Evolutionary conservation across 106 monocot species (phyloP).

Genomic region (Agapanthus africanus): DNA sequence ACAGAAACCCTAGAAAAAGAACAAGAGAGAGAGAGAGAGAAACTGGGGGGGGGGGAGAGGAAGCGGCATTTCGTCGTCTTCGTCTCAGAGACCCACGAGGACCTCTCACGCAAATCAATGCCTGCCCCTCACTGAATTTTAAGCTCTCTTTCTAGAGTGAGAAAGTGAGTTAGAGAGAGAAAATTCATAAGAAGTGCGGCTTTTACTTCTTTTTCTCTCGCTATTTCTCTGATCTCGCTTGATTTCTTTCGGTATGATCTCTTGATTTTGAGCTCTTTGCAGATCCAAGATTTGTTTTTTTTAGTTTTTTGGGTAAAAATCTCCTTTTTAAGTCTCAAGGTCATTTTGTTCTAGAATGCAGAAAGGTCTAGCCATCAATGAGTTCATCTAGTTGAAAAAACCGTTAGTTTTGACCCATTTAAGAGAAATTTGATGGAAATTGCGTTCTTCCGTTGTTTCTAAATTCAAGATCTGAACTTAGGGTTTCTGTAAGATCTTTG

Average conservation of each 20-base stretch:
- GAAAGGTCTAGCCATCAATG: neutral
- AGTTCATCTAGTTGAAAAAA: neutral
- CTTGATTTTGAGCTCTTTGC: no score
- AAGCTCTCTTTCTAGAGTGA: conserved; percentile 2
- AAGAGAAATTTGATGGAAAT: neutral
- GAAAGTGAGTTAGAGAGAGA: neutral
- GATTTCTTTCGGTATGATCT: no score
- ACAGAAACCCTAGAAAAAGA: neutral
- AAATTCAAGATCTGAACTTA: neutral
- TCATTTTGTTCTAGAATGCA: conserved; percentile 4
- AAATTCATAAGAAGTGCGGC: no score
- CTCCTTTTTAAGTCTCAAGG: no score
- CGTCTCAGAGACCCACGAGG: conserved; percentile 3
- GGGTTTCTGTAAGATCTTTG: neutral
- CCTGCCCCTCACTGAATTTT: conserved; percentile 4
- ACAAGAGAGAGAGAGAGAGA: neutral
- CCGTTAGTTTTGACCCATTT: neutral
- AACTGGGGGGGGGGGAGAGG: neutral
- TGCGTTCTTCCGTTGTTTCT: neutral
- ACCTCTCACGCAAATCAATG: neutral
- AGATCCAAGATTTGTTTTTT: no score
- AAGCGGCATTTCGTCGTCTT: conserved; percentile 9
- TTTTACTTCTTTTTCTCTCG: no score
- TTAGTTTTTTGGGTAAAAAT: no score
- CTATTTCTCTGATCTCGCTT: conserved; percentile 2